Evolutionary conservation across 345 rosid species (phyloP).

Genomic region (Eucalyptus camaldulensis): DNA sequence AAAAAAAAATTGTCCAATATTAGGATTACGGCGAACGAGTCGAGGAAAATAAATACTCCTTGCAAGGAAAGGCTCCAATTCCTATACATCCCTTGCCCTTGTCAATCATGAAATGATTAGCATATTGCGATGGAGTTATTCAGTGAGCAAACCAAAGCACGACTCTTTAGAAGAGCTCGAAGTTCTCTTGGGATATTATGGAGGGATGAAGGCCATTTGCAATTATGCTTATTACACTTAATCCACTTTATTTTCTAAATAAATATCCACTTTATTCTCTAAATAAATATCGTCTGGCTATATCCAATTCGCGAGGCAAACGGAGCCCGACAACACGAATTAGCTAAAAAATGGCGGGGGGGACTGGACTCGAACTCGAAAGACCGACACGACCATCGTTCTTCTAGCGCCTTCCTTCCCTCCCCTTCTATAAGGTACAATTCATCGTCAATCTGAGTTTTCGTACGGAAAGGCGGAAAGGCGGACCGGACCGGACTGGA

Average conservation of each 20-base stretch:
- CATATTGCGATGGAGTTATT: background rate
- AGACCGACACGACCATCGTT: background rate
- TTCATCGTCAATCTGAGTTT: background rate
- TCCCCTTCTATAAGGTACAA: background rate
- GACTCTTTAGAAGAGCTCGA: rapidly evolving
- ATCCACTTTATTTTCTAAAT: background rate
- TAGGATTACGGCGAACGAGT: too few relatives aligned
- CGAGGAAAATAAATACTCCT: too few relatives aligned
- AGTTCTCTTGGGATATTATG: too few relatives aligned
- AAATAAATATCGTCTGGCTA: background rate
- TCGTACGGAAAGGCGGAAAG: background rate
- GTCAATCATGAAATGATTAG: background rate
- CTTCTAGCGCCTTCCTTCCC: background rate
- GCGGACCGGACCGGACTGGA: background rate
- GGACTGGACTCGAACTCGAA: background rate
- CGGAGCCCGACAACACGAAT: background rate
- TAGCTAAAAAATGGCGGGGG: background rate
- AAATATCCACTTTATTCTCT: background rate
- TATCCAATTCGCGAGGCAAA: background rate
- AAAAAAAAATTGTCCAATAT: too few relatives aligned
- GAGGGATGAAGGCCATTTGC: background rate
- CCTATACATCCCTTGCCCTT: too few relatives aligned
- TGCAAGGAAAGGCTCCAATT: too few relatives aligned
- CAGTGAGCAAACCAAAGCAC: background rate
- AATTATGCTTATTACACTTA: background rate